Conservation (phyloP, 2,329 filamentous ascomycete genomes). For the Exutisphaerella laricina region DNA sequence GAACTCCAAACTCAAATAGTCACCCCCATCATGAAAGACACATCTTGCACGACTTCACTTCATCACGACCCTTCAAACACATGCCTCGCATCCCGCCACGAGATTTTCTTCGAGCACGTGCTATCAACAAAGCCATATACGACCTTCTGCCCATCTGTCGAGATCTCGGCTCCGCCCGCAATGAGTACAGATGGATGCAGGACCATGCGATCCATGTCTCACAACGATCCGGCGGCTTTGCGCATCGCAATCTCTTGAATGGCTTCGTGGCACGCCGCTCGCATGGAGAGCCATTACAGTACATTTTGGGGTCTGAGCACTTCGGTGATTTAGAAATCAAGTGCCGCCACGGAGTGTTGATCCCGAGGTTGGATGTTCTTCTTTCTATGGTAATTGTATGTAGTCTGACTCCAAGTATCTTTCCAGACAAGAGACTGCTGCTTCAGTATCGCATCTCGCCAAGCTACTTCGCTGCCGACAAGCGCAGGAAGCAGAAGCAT, state of each 20-base stretch:
- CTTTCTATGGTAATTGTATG: neutral
- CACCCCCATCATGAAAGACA: neutral
- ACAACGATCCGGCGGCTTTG: conserved; percentile 15
- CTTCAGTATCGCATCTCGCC: conserved; percentile 34
- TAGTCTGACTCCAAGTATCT: conserved; percentile 10
- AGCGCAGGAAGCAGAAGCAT: conserved; percentile 6
- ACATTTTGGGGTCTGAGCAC: conserved; percentile 79
- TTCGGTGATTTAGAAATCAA: conserved; percentile 78
- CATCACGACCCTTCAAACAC: conserved; percentile 2
- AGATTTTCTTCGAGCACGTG: conserved; percentile 23
- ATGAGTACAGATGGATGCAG: conserved; percentile 68
- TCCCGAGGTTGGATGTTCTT: conserved; percentile 58
- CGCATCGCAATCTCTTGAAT: conserved; percentile 28
- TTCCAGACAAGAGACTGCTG: conserved; percentile 44
- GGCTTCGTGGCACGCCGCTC: conserved; percentile 37
- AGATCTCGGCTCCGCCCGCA: conserved; percentile 56
- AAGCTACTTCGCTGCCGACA: conserved; percentile 23
- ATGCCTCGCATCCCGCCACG: conserved; percentile 32
- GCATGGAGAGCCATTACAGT: conserved; percentile 76
- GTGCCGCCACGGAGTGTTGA: conserved; percentile 73
- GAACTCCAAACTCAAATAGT: too few species aligned
- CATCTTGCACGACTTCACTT: neutral
- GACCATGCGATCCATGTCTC: conserved; percentile 45
- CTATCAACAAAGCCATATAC: conserved; percentile 44
- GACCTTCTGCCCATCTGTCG: conserved; percentile 60